Evolutionary conservation across 495 filamentous ascomycete genomes (phyloP).

Genomic region (Patellaria atrata): DNA sequence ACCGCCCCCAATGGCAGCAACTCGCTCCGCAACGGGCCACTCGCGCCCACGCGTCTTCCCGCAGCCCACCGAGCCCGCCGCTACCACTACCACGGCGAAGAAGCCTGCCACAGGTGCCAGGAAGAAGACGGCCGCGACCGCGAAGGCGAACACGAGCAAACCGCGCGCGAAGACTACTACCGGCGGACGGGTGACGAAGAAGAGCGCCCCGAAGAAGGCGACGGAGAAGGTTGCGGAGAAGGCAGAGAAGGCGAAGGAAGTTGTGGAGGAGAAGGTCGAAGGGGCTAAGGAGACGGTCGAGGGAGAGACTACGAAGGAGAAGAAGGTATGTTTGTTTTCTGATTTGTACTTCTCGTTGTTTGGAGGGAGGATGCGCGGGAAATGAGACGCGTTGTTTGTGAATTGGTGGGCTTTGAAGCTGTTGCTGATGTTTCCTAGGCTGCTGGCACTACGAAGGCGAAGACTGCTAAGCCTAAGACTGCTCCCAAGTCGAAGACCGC

Average conservation of each 20-base stretch:
- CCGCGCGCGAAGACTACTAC: constrained; percentile 17
- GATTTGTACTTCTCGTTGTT: background rate
- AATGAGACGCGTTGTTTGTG: background rate
- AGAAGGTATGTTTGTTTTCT: constrained; percentile 17
- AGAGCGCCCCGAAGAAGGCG: constrained; percentile 13
- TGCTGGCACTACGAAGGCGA: constrained; percentile 15
- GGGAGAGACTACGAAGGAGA: constrained; percentile 12
- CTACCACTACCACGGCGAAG: constrained; percentile 9
- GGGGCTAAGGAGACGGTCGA: constrained; percentile 22
- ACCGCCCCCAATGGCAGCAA: constrained; percentile 11
- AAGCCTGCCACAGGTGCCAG: constrained; percentile 1
- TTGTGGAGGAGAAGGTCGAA: constrained; percentile 24
- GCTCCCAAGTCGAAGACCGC: constrained; percentile 12
- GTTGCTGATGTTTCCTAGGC: constrained; percentile 10
- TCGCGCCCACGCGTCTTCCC: constrained; percentile 17
- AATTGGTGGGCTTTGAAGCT: background rate
- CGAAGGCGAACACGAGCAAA: constrained; percentile 23
- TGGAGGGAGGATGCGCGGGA: background rate
- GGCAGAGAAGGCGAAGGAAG: constrained; percentile 4
- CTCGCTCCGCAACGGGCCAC: constrained; percentile 22
- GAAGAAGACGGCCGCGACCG: constrained; percentile 11
- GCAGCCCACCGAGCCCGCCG: constrained; percentile 7
- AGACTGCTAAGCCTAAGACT: constrained; percentile 12
- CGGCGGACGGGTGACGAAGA: constrained; percentile 11
- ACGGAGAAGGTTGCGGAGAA: constrained; percentile 3